Conservation (phyloP, 2,329 filamentous ascomycete species). For the Juglanconis sp. region DNA sequence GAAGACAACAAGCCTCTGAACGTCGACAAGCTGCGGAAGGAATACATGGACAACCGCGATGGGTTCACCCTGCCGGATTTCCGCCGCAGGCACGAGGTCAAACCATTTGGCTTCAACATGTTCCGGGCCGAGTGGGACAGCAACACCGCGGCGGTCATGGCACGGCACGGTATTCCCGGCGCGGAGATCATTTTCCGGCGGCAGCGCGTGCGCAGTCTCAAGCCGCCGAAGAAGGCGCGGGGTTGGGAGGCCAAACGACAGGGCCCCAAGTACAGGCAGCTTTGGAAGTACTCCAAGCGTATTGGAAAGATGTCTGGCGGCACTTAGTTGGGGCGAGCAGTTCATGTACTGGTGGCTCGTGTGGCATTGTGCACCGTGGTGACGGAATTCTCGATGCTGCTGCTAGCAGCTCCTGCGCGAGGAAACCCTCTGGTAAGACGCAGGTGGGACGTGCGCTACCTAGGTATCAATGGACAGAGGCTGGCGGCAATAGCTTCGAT, state of each 20-base stretch:
- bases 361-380: background rate
- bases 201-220: conserved; percentile 68
- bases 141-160: conserved; percentile 82
- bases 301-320: conserved; percentile 33
- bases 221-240: conserved; percentile 57
- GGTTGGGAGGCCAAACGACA: conserved; percentile 67
- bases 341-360: background rate
- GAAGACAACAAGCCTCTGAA: conserved; percentile 58
- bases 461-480: too few species aligned
- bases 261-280: conserved; percentile 60
- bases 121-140: conserved; percentile 93
- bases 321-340: conserved; percentile 3
- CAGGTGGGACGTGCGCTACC: too few species aligned
- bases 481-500: too few species aligned
- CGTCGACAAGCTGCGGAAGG: conserved; percentile 51
- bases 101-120: conserved; percentile 76
- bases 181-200: conserved; percentile 82
- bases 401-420: background rate
- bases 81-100: conserved; percentile 64
- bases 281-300: conserved; percentile 64
- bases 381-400: too few species aligned
- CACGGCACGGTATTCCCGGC: conserved; percentile 68
- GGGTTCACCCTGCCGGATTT: conserved; percentile 75
- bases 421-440: too few species aligned
- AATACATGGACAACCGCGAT: conserved; percentile 50